These are phyloP conservation scores for Chamaecyparis obtusa DNA, from an alignment of 75 land plant species.

Conservation along the genomic window DNA sequence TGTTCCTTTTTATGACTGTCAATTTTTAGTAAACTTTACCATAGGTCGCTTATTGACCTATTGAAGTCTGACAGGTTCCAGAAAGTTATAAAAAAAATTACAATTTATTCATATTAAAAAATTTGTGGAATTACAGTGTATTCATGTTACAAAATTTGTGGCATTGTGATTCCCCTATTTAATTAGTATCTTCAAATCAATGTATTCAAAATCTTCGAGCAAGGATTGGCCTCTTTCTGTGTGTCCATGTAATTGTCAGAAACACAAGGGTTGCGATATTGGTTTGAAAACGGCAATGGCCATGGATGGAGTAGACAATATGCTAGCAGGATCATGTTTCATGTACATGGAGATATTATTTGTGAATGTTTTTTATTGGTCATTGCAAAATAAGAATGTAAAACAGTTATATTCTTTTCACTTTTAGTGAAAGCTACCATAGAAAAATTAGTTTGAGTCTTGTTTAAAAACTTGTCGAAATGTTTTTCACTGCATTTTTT, in stretches of 20 bases:
- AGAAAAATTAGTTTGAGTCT: background rate
- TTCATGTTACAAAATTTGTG: background rate
- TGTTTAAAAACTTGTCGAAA: background rate
- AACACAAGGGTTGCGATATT: background rate
- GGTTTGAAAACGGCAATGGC: background rate
- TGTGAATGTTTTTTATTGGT: background rate
- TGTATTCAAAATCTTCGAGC: background rate
- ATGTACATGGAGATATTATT: background rate
- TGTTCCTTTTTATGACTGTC: background rate
- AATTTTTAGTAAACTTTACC: background rate
- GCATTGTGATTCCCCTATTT: background rate
- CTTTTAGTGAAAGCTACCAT: no score
- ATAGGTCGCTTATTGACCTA: background rate
- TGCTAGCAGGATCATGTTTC: background rate
- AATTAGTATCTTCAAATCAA: background rate
- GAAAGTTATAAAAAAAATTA: background rate
- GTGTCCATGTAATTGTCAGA: background rate
- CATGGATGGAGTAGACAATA: background rate
- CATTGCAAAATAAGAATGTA: background rate
- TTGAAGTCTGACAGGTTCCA: background rate
- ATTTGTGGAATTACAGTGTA: background rate
- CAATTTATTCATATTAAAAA: background rate
- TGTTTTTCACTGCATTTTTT: no score
- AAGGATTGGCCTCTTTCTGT: background rate
- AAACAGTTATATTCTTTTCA: background rate